A percentile compares a stretch with the other conserved stretches of the same genome.
phyloP scores from a whole-genome alignment of 768 basidiomycete genomes.

The Leucocoprinus birnbaumii region DNA sequence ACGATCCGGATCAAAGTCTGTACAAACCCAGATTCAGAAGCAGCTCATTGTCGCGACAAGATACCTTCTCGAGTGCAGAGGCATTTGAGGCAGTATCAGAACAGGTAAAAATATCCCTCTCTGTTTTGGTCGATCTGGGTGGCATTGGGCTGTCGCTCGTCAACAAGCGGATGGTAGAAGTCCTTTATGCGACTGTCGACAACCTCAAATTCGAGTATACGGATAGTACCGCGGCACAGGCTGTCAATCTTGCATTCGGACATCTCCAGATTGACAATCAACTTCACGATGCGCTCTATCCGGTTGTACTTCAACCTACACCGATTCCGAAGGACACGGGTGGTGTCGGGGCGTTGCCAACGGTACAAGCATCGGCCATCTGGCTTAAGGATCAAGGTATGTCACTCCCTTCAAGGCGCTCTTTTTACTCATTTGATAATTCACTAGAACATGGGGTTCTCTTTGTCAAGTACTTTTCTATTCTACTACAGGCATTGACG shows the following conservation, averaged over 20 bases:
- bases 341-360: slow-evolving; percentile 80
- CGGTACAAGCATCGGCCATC: slow-evolving; percentile 83
- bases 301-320: slow-evolving; percentile 93
- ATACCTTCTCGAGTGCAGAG: slow-evolving; percentile 71
- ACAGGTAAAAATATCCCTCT: slow-evolving; percentile 64
- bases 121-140: slow-evolving; percentile 72
- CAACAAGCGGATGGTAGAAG: slow-evolving; percentile 84
- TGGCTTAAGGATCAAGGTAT: slow-evolving; percentile 92
- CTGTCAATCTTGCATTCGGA: slow-evolving; percentile 79
- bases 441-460: slow-evolving; percentile 88
- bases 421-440: background rate
- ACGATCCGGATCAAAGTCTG: slow-evolving; percentile 79
- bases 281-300: slow-evolving; percentile 92
- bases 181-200: slow-evolving; percentile 82
- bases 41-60: slow-evolving; percentile 50
- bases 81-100: slow-evolving; percentile 84
- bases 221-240: slow-evolving; percentile 74
- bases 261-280: slow-evolving; percentile 96
- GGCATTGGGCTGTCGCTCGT: slow-evolving; percentile 92
- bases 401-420: background rate
- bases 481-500: slow-evolving; percentile 90
- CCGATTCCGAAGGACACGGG: slow-evolving; percentile 76
- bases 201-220: slow-evolving; percentile 82
- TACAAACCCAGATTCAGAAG: slow-evolving; percentile 75
- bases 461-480: slow-evolving; percentile 97